phyloP scores from a whole-genome alignment of 805 yeast genomes.

The Clavispora asparagi region DNA sequence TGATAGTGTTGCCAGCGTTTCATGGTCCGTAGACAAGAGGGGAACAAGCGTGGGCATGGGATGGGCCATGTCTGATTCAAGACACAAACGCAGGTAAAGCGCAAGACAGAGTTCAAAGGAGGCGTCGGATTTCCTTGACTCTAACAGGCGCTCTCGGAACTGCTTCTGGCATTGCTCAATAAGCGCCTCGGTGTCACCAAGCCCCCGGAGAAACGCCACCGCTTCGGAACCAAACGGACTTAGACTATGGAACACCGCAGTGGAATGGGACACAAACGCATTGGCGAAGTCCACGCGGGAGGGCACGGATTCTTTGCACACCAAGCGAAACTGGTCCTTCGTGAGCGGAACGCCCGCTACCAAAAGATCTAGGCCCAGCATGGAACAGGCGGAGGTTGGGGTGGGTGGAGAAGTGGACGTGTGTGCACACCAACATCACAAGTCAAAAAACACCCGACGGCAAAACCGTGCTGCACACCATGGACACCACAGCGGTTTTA shows the following conservation, averaged over 20 bases:
- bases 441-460: background rate
- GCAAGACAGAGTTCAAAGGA: background rate
- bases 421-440: background rate
- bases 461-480: constrained; percentile 18
- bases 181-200: background rate
- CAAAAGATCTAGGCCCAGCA: background rate
- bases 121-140: background rate
- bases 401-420: background rate
- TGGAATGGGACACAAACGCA: background rate
- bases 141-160: too few species aligned
- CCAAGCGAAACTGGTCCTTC: background rate
- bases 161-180: background rate
- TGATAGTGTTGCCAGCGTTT: background rate
- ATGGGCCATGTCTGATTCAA: background rate
- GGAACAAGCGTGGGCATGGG: background rate
- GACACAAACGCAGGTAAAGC: background rate
- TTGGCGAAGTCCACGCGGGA: background rate
- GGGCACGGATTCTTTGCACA: background rate
- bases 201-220: background rate
- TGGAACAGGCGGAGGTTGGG: background rate
- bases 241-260: background rate
- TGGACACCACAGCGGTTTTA: constrained; percentile 83
- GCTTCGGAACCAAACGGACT: background rate
- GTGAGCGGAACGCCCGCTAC: background rate
- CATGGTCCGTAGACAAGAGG: background rate